These are phyloP conservation scores for Hansenula sp. DNA, from an alignment of 1,139 yeast species.

Conservation along the genomic window DNA sequence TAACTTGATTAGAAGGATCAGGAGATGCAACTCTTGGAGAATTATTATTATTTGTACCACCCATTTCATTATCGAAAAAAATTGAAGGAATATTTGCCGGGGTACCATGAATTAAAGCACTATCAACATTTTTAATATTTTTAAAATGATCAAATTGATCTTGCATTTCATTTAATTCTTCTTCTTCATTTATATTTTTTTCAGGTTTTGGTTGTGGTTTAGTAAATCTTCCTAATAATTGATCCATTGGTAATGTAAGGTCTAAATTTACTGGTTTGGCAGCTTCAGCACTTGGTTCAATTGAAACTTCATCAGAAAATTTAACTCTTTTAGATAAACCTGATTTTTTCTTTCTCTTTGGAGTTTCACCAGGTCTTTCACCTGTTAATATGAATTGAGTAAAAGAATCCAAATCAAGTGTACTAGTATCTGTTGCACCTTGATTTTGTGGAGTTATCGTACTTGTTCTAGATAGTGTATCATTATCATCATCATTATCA, in stretches of 20 bases:
- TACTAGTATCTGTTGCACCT: slow-evolving; percentile 14
- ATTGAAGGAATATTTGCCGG: slow-evolving; percentile 44
- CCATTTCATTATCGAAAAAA: slow-evolving; percentile 19
- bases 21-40: slow-evolving; percentile 15
- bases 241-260: slow-evolving; percentile 70
- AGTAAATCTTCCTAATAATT: slow-evolving; percentile 45
- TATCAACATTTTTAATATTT: slow-evolving; percentile 58
- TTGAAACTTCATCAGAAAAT: slow-evolving; percentile 52
- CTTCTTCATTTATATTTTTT: slow-evolving; percentile 41
- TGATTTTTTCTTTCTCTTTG: slow-evolving; percentile 29
- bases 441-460: background rate
- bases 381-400: slow-evolving; percentile 75
- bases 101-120: slow-evolving; percentile 55
- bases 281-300: slow-evolving; percentile 14
- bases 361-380: slow-evolving; percentile 46
- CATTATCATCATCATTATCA: slow-evolving; percentile 32
- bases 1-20: slow-evolving; percentile 6
- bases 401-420: slow-evolving; percentile 66
- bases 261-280: slow-evolving; percentile 36
- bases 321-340: slow-evolving; percentile 49
- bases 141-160: slow-evolving; percentile 64
- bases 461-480: too few species aligned
- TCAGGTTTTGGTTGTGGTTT: slow-evolving; percentile 27
- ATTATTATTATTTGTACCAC: background rate
- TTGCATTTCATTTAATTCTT: slow-evolving; percentile 62